phyloP scores from a whole-genome alignment of 2,329 filamentous ascomycete species.

The Westerdykella aurantiaca region DNA sequence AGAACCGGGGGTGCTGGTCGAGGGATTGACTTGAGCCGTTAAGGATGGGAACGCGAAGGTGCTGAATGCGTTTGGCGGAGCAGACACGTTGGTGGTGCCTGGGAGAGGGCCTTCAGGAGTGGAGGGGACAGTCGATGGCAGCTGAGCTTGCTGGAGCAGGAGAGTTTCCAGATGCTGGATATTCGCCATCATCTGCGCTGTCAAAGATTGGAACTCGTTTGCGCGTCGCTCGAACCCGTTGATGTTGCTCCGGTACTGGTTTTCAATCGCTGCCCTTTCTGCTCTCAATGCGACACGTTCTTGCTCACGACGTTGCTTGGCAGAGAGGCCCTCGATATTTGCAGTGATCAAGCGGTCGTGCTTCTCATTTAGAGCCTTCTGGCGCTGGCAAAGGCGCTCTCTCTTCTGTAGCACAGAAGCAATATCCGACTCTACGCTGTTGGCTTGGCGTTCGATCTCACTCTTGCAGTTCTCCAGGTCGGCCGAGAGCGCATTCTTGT shows the following conservation, averaged over 20 bases:
- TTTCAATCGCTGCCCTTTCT: constrained; percentile 31
- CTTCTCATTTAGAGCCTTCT: constrained; percentile 67
- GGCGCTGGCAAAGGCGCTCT: constrained; percentile 66
- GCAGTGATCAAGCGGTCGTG: constrained; percentile 64
- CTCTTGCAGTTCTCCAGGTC: constrained; percentile 59
- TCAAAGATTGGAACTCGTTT: constrained; percentile 34
- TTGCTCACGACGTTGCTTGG: constrained; percentile 48
- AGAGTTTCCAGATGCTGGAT: constrained; percentile 38
- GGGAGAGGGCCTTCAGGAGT: constrained; percentile 59
- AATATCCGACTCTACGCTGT: constrained; percentile 60
- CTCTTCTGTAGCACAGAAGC: constrained; percentile 59
- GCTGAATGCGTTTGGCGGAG: constrained; percentile 30
- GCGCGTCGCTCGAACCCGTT: constrained; percentile 36
- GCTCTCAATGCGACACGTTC: constrained; percentile 35
- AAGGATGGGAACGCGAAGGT: constrained; percentile 35
- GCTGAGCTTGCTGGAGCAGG: constrained; percentile 35
- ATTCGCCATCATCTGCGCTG: constrained; percentile 31
- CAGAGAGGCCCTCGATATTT: constrained; percentile 59
- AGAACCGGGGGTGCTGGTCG: constrained; percentile 27
- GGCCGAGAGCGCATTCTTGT: constrained; percentile 46
- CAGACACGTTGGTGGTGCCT: constrained; percentile 43
- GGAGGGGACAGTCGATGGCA: constrained; percentile 38
- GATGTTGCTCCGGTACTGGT: constrained; percentile 36
- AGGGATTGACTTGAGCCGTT: constrained; percentile 18
- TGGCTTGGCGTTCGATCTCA: constrained; percentile 57